A percentile compares a stretch with the other conserved stretches of the same genome.
Evolutionary conservation across 2,329 filamentous ascomycete species (phyloP).

Genomic region (Aureobasidium uvarum): DNA sequence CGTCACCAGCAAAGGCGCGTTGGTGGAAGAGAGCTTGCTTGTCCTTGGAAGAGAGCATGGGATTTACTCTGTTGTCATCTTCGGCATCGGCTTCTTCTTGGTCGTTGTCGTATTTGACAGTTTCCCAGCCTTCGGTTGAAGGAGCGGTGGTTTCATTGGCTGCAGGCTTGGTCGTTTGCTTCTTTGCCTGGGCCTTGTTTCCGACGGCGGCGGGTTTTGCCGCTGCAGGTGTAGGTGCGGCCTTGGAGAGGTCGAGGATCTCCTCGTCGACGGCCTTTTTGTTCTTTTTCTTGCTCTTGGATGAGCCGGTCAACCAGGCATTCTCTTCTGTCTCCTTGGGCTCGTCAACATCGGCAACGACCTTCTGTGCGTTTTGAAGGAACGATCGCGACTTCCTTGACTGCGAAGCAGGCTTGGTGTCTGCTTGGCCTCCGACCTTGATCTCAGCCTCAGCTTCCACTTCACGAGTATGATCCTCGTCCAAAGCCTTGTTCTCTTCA

Average conservation of each 20-base stretch:
- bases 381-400: conserved; percentile 30
- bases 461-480: conserved; percentile 38
- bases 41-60: conserved; percentile 34
- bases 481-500: conserved; percentile 58
- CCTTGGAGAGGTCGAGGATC: conserved; percentile 30
- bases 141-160: conserved; percentile 34
- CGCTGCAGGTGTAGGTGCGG: conserved; percentile 2
- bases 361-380: conserved; percentile 28
- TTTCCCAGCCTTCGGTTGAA: conserved; percentile 47
- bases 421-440: conserved; percentile 36
- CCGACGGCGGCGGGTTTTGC: conserved; percentile 8
- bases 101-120: conserved; percentile 39
- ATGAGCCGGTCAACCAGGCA: conserved; percentile 33
- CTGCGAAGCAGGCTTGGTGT: conserved; percentile 29
- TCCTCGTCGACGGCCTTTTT: conserved; percentile 26
- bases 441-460: conserved; percentile 39
- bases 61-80: conserved; percentile 30
- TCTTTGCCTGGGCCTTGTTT: conserved; percentile 24
- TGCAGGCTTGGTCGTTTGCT: conserved; percentile 6
- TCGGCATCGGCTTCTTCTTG: conserved; percentile 33
- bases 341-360: conserved; percentile 16
- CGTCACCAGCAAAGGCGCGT: conserved; percentile 80
- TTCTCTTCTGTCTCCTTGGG: conserved; percentile 19
- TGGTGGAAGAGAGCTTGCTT: conserved; percentile 69
- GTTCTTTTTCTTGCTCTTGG: conserved; percentile 30